Evolutionary conservation across 345 rosid genomes (phyloP).

Genomic region (Salix udensis): DNA sequence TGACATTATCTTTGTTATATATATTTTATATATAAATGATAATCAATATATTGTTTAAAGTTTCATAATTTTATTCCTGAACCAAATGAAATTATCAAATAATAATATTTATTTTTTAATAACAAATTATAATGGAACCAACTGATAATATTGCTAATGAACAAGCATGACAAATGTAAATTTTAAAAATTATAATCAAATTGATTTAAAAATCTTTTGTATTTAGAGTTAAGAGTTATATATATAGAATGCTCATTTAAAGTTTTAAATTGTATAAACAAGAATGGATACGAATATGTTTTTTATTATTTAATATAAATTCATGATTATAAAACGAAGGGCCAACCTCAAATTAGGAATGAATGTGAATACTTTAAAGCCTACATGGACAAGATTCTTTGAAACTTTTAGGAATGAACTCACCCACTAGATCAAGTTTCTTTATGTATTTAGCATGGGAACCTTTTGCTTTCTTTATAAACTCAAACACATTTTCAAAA

Average conservation of each 20-base stretch:
- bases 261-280: background rate
- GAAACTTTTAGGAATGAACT: too few species aligned
- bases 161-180: too few species aligned
- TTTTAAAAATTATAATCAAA: too few species aligned
- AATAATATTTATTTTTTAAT: background rate
- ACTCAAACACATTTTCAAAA: too few species aligned
- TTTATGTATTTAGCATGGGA: too few species aligned
- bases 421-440: background rate
- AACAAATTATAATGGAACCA: background rate
- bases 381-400: background rate
- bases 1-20: background rate
- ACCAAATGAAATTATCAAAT: slow-evolving; percentile 3
- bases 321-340: background rate
- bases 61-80: background rate
- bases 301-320: too few species aligned
- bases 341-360: background rate
- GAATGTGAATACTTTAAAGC: background rate
- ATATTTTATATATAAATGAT: too few species aligned
- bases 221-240: too few species aligned
- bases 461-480: too few species aligned
- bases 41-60: background rate
- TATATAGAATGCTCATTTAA: too few species aligned
- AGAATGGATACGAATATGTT: too few species aligned
- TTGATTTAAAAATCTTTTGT: too few species aligned
- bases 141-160: background rate